Conservation (phyloP, 441 rosid genomes). For the Pelargonium exstipulatum region DNA sequence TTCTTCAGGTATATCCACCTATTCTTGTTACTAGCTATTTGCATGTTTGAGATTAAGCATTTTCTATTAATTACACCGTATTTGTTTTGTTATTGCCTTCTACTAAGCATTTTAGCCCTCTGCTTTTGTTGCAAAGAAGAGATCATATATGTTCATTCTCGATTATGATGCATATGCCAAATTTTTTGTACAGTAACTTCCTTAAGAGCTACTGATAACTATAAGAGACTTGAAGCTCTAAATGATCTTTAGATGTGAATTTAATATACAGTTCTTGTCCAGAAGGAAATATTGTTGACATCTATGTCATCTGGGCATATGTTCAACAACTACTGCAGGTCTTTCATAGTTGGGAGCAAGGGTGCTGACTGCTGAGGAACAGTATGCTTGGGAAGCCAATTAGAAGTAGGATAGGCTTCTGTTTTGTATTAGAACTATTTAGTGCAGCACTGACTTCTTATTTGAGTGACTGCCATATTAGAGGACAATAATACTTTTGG, state of each 20-base stretch:
- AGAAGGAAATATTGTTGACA: too few species aligned
- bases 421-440: too few species aligned
- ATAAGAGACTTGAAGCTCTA: neutral
- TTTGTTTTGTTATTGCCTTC: too few species aligned
- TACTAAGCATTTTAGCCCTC: too few species aligned
- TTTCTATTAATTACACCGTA: neutral
- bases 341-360: neutral
- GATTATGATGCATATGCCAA: neutral
- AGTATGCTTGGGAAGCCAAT: neutral
- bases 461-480: too few species aligned
- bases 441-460: too few species aligned
- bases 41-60: neutral
- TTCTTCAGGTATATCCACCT: conserved; percentile 58
- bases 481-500: too few species aligned
- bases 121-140: too few species aligned
- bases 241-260: neutral
- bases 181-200: neutral
- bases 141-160: neutral
- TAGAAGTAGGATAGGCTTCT: neutral
- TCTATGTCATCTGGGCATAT: neutral
- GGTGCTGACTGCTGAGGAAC: neutral
- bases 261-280: neutral
- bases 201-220: neutral
- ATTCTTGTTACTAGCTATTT: neutral
- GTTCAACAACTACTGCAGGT: neutral